Percentiles rank a stretch among this genome's conserved stretches.
phyloP scores from a whole-genome alignment of 257 asterid species.

The Nemophila menziesii region DNA sequence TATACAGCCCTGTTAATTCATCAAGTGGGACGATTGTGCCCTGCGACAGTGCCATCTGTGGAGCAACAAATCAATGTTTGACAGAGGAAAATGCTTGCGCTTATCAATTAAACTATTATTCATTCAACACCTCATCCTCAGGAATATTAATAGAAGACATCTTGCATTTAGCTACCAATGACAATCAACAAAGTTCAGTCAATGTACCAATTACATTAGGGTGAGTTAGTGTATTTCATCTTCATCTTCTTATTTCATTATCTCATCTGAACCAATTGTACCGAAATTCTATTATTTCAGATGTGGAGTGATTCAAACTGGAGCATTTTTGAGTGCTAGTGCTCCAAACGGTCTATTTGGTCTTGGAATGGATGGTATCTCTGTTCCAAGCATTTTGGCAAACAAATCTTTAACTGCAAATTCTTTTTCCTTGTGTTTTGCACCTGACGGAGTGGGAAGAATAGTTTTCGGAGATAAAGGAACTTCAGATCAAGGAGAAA shows the following conservation, averaged over 20 bases:
- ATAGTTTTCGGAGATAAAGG: constrained; percentile 90
- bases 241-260: background rate
- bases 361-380: constrained; percentile 61
- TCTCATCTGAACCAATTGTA: background rate
- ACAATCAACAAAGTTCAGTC: constrained; percentile 23
- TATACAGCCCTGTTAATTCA: constrained; percentile 57
- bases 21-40: constrained; percentile 46
- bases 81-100: constrained; percentile 49
- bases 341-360: constrained; percentile 95
- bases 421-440: constrained; percentile 94
- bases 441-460: constrained; percentile 75
- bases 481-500: constrained; percentile 41
- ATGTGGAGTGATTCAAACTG: constrained; percentile 87
- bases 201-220: constrained; percentile 74
- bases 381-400: constrained; percentile 82
- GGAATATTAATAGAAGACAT: constrained; percentile 89
- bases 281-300: constrained; percentile 28
- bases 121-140: constrained; percentile 58
- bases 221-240: constrained; percentile 22
- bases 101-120: constrained; percentile 56
- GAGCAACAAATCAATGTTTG: constrained; percentile 42
- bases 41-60: constrained; percentile 65
- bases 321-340: constrained; percentile 71
- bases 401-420: constrained; percentile 60
- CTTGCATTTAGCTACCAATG: constrained; percentile 51